Evolutionary conservation across 495 filamentous ascomycete species (phyloP), one percentile per base, ranked within the genome.

Genomic region (Achaetomiella virescens): DNA sequence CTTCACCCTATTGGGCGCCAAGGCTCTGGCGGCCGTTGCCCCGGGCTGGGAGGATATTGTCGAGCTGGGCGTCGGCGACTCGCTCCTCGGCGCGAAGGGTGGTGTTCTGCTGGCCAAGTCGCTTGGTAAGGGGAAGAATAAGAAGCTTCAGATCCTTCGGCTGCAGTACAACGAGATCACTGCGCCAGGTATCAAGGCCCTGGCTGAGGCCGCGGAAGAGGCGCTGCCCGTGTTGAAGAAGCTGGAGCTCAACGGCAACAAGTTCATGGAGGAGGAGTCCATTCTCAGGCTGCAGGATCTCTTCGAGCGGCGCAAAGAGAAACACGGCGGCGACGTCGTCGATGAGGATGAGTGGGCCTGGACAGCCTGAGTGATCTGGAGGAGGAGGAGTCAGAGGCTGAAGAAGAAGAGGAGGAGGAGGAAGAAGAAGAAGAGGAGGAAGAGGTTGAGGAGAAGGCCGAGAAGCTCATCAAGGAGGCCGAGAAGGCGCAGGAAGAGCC

Each of bases 91-190:
- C 43, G 78, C 83, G n/a, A 85, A 88, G 59, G 92, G 95, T 38
- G 86, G 84, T 54, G 70, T 89, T 18, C 70, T 86, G 61, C 72
- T 98, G 22, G 88, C 83, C 12, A 72, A 84, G 46, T 84, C 89
- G 24, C 74, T 98, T 51, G 77, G 76, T 2, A 78, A 85, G 66
- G 90, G 87, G 21, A 81, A 81, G 59, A 96, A 96, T 70, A 69
- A 72, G 59, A 86, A 84, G 69, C 74, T 97, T 12, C 78, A 92
- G 75, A 84, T 84, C 7, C 72, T 97, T 62, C 81, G 89, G 56
- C 70, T 96, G 56, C 92, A 97, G 70, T 97, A 88, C 79, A 96
- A 97, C 76, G 93, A 98, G 55, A 91, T 98, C 63, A 88, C 86
- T 43, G 71, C 84, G 0, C 77, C 80, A 54, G 85, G 86, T 36